Evolutionary conservation across 306 rosid species (phyloP), one percentile per base, ranked within the genome.

Genomic region (Cicer arietinum): DNA sequence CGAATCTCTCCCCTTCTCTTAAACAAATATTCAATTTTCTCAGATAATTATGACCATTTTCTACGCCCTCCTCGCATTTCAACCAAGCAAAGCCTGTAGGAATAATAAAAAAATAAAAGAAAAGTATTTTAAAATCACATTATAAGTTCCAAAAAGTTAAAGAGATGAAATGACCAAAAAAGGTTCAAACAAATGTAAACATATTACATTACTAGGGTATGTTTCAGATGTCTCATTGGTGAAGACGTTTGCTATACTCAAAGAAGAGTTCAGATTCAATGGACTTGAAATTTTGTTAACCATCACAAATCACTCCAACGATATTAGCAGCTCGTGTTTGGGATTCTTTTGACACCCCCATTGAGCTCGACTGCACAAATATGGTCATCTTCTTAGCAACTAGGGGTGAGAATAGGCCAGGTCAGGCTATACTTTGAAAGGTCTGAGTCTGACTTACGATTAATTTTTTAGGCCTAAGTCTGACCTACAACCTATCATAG

Each of bases 331-430:
- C 96, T 82, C 97, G 75, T 16, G 61, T 54, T 67, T 94, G 98
- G 3, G 98, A 90, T 73, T 91, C 98, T 74, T 85, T 91, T 11
- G 97, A 85, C 48, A 91, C 96, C 0, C 98, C 98, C 56, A 91
- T 83, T 25, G 97, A 80, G 79, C 87, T 84, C 72, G 86, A 69
- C 56, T 88, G 90, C 8, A 88, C 81, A 69, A 81, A 91, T 20
- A 40, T 53, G 0, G 88, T 73, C 94, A 94, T 91, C 85, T 86
- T 94, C 37, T 54, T 14, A 14, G 16, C 16, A 14, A 14, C 16
- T 14, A 14, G 16, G 16, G 16, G 16, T 14, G 16, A 14, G 16
- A 14, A 14, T 14, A 14, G 16, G 16, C 16, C 16, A 14, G 16
- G 16, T 14, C 16, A 14, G 16, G 16, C 16, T 14, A 14, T 14